These are phyloP conservation scores for Amyloporia xantha DNA, from an alignment of 768 basidiomycete species.

Conservation along the genomic window DNA sequence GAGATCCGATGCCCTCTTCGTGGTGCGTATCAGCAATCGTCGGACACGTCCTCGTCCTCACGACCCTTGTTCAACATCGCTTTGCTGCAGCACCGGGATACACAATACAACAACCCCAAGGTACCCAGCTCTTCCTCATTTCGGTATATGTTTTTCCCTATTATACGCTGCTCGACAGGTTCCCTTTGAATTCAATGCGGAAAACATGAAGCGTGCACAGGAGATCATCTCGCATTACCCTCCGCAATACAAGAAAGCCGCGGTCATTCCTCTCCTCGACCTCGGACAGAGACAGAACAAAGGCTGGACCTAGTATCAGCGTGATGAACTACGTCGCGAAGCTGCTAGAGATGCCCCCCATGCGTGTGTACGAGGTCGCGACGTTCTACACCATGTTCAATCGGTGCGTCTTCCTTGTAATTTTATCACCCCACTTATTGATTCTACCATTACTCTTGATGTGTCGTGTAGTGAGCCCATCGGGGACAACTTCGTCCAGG, in stretches of 20 bases:
- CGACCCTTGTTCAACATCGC: no score
- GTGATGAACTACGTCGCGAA: slow-evolving; percentile 99
- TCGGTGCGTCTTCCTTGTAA: slow-evolving; percentile 62
- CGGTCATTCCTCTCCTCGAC: slow-evolving; percentile 93
- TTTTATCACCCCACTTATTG: neutral
- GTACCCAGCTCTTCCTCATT: slow-evolving; percentile 29
- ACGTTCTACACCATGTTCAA: slow-evolving; percentile 99
- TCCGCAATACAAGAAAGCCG: slow-evolving; percentile 97
- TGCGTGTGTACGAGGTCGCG: slow-evolving; percentile 99
- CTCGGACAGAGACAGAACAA: slow-evolving; percentile 97
- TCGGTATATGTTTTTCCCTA: neutral
- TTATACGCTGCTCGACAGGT: slow-evolving; percentile 47
- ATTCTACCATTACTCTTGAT: neutral
- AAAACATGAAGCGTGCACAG: slow-evolving; percentile 79
- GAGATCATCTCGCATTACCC: slow-evolving; percentile 94
- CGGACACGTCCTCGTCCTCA: no score
- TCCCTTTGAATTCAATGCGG: slow-evolving; percentile 76
- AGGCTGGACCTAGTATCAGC: slow-evolving; percentile 95
- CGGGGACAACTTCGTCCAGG: slow-evolving; percentile 90
- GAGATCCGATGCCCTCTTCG: slow-evolving; percentile 80
- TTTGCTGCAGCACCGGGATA: slow-evolving; percentile 79
- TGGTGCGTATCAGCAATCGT: slow-evolving; percentile 71
- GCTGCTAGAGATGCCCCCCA: slow-evolving; percentile 88
- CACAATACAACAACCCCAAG: slow-evolving; percentile 89
- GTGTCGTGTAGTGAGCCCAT: slow-evolving; percentile 70